Evolutionary conservation across 2,329 filamentous ascomycete species (phyloP), one percentile per base, ranked within the genome.

Genomic region (Grosmannia huntii): DNA sequence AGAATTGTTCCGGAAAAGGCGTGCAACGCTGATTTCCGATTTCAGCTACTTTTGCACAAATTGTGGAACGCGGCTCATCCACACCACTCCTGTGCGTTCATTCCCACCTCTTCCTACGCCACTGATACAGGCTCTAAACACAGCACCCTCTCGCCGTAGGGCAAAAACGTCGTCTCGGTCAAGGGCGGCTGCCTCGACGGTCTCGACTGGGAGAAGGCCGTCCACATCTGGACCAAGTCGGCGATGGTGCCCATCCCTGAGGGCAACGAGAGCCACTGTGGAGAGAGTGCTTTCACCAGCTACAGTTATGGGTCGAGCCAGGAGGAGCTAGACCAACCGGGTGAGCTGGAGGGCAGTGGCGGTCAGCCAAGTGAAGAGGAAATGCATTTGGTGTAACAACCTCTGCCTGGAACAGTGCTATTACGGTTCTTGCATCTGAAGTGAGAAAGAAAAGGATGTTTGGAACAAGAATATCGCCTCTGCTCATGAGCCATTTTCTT

Each of bases 171-270:
- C 53, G 77, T 86, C 48, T 81, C 80, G 19, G 77, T 89, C 52
- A 87, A 87, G 66, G 84, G 81, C 12, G 85, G 84, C 48, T 85
- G 84, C 65, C 74, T 89, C 52, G 77, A 83, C 6, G 82, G 79
- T 1, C 71, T 88, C 23, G 77, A 84, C 68, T 82, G 83, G 80
- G 72, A 68, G 14, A 71, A 68, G 3, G 83, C 82, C 31, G 79
- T 81, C 62, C 85, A 89, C 71, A 83, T 88, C 64, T 87, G 82
- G 80, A 84, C 82, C 23, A 82, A 81, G 64, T 78, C 76, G 49
- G 84, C 84, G 63, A 83, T 88, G 75, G 76, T 87, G 21, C 80
- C 83, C 38, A 86, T 88, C 62, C 84, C 85, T 2, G 82, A 85
- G 64, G 80, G 82, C 11, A 78, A 76, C 31, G 81, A 85, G 70